Base-by-base conservation (phyloP, 2,329 filamentous ascomycete species). In the Teratosphaeria epicoccoides region DNA sequence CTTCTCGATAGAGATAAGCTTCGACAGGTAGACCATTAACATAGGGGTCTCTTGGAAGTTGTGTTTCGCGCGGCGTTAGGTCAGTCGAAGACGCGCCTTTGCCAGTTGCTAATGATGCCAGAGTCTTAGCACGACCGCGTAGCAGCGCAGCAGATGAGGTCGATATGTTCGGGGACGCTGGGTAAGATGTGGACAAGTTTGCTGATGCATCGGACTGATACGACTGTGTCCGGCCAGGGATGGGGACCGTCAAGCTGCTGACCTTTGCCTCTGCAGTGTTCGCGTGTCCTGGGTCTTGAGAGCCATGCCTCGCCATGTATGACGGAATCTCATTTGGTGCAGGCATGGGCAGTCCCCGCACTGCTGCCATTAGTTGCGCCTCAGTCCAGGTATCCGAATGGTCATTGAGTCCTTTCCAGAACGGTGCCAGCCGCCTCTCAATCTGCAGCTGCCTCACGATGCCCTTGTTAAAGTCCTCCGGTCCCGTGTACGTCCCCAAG, bases 1-100 rank as follows among this genome's bases (percentile, higher is more conserved):
- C 85, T 59, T 95, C 83, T 67, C 95, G 95, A 75, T 98, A 98
- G 1, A 98, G 73, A 58, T 88, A 91, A 1, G 90, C 91, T 69
- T 97, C 93, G 45, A 97, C 76, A 0, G 87, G 86, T 61, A 95
- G 88, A n/a, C 93, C 91, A 60, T 97, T 95, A 44, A 97, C 87
- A 61, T 86, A 91, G 0, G 87, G 87, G 59, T 96, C 89, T 55
- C 83, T 77, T 0, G 89, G 85, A 2, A 96, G 74, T 53, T 82
- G 76, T n/a, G 90, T 73, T 70, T 96, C 91, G 57, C 85, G 84
- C 1, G 87, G 87, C 0, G 76, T 71, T 58, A 90, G 75, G 51
- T 95, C 89, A 4, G 80, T 76, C 4, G 63, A 61, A 0, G 85
- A 85, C 47, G 77, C 79, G 63, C 87, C 88, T n/a, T 80, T 78